Conservation (phyloP, 2,329 filamentous ascomycete genomes). For the Aspergillus fumigatus region DNA sequence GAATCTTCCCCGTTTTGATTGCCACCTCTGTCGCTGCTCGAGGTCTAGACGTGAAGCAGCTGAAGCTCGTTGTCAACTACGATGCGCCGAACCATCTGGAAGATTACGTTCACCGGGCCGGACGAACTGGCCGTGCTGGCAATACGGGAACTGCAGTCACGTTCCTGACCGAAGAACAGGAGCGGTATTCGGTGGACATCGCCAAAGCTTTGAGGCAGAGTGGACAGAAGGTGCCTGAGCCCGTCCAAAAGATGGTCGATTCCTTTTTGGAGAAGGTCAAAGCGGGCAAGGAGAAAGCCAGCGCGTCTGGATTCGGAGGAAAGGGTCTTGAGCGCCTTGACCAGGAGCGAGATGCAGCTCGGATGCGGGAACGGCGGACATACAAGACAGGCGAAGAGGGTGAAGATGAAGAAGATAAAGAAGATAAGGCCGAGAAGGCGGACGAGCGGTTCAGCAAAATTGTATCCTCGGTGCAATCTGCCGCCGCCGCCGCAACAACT, state of each 20-base stretch:
- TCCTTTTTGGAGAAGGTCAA: conserved; percentile 87
- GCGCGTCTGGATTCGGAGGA: conserved; percentile 81
- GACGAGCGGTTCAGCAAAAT: conserved; percentile 56
- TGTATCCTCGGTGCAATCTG: conserved; percentile 60
- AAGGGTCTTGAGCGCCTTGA: conserved; percentile 91
- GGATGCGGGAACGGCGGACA: conserved; percentile 78
- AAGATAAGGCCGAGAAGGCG: conserved; percentile 64
- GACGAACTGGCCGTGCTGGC: conserved; percentile 88
- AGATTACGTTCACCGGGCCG: conserved; percentile 92
- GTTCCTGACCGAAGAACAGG: conserved; percentile 86
- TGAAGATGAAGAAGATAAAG: conserved; percentile 65
- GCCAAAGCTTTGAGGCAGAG: conserved; percentile 90
- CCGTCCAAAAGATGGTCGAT: conserved; percentile 56
- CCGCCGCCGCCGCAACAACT: conserved; percentile 43
- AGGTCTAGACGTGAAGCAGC: conserved; percentile 90
- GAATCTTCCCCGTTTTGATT: conserved; percentile 81
- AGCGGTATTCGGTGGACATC: conserved; percentile 83
- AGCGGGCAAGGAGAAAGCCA: conserved; percentile 81
- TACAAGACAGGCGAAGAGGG: conserved; percentile 87
- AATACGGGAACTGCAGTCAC: conserved; percentile 94
- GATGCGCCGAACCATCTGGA: conserved; percentile 92
- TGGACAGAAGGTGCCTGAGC: conserved; percentile 73
- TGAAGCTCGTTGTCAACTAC: conserved; percentile 94
- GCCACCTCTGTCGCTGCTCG: conserved; percentile 94
- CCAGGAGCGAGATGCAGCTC: conserved; percentile 81